A percentile compares a stretch with the other conserved stretches of the same genome.
phyloP scores from a whole-genome alignment of 148 eudicot species.

The Persicaria tinctoria region DNA sequence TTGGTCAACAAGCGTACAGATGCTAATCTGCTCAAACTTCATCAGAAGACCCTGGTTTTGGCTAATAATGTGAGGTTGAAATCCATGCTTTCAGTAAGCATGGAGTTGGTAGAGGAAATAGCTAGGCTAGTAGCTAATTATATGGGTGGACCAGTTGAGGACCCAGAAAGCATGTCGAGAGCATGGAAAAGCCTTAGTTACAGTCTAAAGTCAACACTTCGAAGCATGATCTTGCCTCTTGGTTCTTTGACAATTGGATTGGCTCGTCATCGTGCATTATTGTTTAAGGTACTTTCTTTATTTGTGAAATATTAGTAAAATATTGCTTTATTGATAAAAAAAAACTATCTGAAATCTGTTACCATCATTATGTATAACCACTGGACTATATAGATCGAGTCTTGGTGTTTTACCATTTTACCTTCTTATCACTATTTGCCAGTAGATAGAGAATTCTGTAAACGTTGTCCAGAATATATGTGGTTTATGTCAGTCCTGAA shows the following conservation, averaged over 20 bases:
- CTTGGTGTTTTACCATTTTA: too few species aligned
- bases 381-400: too few species aligned
- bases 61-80: slow-evolving; percentile 58
- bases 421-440: too few species aligned
- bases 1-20: slow-evolving; percentile 72
- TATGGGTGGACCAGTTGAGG: slow-evolving; percentile 91
- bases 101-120: slow-evolving; percentile 53
- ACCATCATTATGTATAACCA: too few species aligned
- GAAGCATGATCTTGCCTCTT: slow-evolving; percentile 91
- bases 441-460: too few species aligned
- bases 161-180: slow-evolving; percentile 64
- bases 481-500: too few species aligned
- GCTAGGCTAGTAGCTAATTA: slow-evolving; percentile 66
- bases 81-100: slow-evolving; percentile 25
- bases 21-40: slow-evolving; percentile 64
- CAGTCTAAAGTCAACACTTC: slow-evolving; percentile 62
- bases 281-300: too few species aligned
- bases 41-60: slow-evolving; percentile 56
- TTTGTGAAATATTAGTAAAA: too few species aligned
- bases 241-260: slow-evolving; percentile 82
- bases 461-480: too few species aligned
- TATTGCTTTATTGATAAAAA: too few species aligned
- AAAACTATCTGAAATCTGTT: too few species aligned
- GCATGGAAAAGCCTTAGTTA: too few species aligned
- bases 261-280: slow-evolving; percentile 91